Percentiles rank a stretch among this genome's conserved stretches.
These are phyloP conservation scores for Umbelopsis ramanniana DNA, from an alignment of 192 early-diverging fungal species.

Conservation along the genomic window DNA sequence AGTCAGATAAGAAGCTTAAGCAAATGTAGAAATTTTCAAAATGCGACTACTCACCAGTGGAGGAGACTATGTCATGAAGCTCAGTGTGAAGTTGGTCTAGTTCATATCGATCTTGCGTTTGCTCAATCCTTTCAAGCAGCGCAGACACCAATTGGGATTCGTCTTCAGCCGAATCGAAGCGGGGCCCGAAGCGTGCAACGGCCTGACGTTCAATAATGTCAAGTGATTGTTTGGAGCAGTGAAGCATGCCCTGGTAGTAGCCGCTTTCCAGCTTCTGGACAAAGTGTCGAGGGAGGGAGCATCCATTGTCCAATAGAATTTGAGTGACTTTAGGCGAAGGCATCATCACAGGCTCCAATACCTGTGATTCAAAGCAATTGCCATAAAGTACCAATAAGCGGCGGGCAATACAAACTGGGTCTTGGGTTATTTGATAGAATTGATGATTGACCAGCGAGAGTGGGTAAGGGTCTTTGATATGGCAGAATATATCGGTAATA, in stretches of 20 bases:
- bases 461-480: neutral
- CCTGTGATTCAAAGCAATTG: slow-evolving; percentile 12
- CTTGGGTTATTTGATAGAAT: slow-evolving; percentile 10
- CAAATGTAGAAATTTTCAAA: too few relatives aligned
- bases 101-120: neutral
- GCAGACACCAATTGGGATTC: slow-evolving; percentile 3
- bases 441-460: slow-evolving; percentile 7
- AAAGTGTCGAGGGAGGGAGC: slow-evolving; percentile 1
- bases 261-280: slow-evolving; percentile 5
- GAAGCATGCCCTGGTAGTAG: slow-evolving; percentile 5
- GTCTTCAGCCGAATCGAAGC: slow-evolving; percentile 15
- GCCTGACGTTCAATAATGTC: slow-evolving; percentile 8
- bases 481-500: neutral
- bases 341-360: slow-evolving; percentile 11
- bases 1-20: neutral
- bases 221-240: neutral
- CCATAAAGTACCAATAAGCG: slow-evolving; percentile 4
- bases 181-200: slow-evolving; percentile 2
- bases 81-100: neutral
- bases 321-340: slow-evolving; percentile 1
- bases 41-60: neutral
- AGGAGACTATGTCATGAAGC: neutral
- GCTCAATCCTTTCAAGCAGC: slow-evolving; percentile 1
- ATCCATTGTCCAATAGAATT: neutral
- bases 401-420: slow-evolving; percentile 13